Evolutionary conservation across 805 yeast species (phyloP).

Genomic region (Hanseniaspora mollemarum): DNA sequence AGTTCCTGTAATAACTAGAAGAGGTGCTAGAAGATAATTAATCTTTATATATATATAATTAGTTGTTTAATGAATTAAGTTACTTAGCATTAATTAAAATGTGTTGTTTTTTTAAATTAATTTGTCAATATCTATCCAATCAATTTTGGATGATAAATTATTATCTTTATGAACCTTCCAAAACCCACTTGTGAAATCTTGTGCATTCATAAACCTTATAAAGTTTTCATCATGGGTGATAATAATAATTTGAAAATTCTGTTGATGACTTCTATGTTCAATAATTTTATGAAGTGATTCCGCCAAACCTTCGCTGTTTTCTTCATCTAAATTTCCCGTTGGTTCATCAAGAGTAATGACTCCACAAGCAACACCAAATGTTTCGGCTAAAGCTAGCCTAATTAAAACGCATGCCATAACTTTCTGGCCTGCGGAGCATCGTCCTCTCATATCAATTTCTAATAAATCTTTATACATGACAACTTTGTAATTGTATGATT

Average conservation of each 20-base stretch:
- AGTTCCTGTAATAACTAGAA: conserved; percentile 69
- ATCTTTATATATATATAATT: background rate
- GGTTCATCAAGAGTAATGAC: conserved; percentile 96
- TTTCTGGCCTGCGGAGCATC: conserved; percentile 97
- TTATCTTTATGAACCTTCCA: conserved; percentile 72
- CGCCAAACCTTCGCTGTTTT: conserved; percentile 80
- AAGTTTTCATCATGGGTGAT: conserved; percentile 95
- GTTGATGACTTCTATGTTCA: conserved; percentile 59
- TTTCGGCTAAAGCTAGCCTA: conserved; percentile 83
- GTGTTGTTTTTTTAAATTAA: conserved; percentile 20
- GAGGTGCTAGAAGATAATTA: conserved; percentile 36
- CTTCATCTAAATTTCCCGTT: conserved; percentile 85
- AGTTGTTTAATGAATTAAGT: too few relatives aligned
- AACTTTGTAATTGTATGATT: conserved; percentile 83
- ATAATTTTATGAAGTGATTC: conserved; percentile 65
- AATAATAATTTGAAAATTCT: conserved; percentile 85
- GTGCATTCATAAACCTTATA: conserved; percentile 72
- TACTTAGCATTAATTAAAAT: too few relatives aligned
- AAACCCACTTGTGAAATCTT: conserved; percentile 74
- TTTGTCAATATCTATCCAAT: conserved; percentile 38
- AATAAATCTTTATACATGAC: conserved; percentile 88
- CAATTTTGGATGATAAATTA: conserved; percentile 68
- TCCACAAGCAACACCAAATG: conserved; percentile 91
- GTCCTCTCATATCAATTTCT: conserved; percentile 93
- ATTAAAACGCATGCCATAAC: conserved; percentile 87